Evolutionary conservation across 306 rosid species (phyloP).

Genomic region (Vigna mungo): DNA sequence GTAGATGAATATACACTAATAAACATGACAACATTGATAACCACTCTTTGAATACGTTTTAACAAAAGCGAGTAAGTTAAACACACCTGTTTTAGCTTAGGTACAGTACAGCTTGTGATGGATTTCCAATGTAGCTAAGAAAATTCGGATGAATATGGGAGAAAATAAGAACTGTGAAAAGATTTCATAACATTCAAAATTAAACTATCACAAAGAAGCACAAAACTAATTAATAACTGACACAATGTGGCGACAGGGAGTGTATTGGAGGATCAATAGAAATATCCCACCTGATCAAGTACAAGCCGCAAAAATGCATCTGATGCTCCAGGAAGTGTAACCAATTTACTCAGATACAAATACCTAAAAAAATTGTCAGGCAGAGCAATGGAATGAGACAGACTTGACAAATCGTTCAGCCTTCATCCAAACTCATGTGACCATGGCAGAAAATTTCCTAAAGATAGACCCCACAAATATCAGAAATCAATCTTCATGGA

Average conservation of each 20-base stretch:
- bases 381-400: not conserved
- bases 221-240: conserved; percentile 26
- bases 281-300: conserved; percentile 80
- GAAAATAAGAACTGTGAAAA: conserved; percentile 81
- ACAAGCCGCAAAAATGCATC: conserved; percentile 87
- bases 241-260: conserved; percentile 13
- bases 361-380: conserved; percentile 58
- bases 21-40: conserved; percentile 20
- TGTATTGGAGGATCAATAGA: conserved; percentile 15
- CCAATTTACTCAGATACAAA: conserved; percentile 84
- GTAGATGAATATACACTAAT: conserved; percentile 29
- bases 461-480: not conserved
- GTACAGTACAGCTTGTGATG: conserved; percentile 61
- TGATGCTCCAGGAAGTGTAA: conserved; percentile 76
- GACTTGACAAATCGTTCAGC: not conserved
- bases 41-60: conserved; percentile 18
- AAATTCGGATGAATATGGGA: conserved; percentile 79
- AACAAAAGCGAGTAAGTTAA: conserved; percentile 26
- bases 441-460: not conserved
- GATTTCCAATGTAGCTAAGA: conserved; percentile 76
- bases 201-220: conserved; percentile 14
- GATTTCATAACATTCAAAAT: conserved; percentile 40
- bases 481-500: conserved; percentile 15
- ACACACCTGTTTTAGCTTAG: conserved; percentile 91
- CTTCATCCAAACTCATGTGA: conserved; percentile 13